Conservation (phyloP, 2,329 filamentous ascomycete genomes). For the Ophiosphaerella herpotricha region DNA sequence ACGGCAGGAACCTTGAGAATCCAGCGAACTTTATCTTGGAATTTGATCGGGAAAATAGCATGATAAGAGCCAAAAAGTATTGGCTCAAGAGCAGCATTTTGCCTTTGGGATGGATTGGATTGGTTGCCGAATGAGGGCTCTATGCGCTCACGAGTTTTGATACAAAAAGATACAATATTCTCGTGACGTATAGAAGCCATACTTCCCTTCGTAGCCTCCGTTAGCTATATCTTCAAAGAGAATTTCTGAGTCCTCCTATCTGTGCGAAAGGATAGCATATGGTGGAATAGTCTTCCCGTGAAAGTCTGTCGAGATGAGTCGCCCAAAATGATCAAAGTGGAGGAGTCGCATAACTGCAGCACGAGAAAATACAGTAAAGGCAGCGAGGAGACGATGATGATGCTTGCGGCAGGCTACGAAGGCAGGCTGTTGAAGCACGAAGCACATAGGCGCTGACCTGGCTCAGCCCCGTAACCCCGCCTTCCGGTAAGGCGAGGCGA, state of each 20-base stretch:
- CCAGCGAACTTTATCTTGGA: neutral
- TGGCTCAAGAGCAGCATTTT: neutral
- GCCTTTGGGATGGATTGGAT: neutral
- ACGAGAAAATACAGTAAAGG: no score
- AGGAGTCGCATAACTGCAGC: neutral
- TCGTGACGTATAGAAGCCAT: neutral
- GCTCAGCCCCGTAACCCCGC: no score
- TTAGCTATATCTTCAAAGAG: conserved; percentile 24
- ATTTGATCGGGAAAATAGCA: neutral
- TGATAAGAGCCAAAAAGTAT: neutral
- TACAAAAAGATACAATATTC: neutral
- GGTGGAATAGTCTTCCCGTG: conserved; percentile 9
- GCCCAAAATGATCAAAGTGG: neutral
- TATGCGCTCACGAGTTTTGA: neutral
- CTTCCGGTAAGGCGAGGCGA: no score
- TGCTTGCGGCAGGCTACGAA: no score
- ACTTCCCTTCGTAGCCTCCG: conserved; percentile 5
- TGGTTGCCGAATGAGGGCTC: neutral
- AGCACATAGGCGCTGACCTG: no score
- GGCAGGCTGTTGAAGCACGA: no score
- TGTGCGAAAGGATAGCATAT: conserved; percentile 28
- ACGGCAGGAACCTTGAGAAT: conserved; percentile 5
- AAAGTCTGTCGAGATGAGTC: conserved; percentile 9
- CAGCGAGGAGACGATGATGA: no score
- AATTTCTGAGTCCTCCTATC: conserved; percentile 32